Evolutionary conservation across 768 basidiomycete species (phyloP).

Genomic region (Podaxis sp.): DNA sequence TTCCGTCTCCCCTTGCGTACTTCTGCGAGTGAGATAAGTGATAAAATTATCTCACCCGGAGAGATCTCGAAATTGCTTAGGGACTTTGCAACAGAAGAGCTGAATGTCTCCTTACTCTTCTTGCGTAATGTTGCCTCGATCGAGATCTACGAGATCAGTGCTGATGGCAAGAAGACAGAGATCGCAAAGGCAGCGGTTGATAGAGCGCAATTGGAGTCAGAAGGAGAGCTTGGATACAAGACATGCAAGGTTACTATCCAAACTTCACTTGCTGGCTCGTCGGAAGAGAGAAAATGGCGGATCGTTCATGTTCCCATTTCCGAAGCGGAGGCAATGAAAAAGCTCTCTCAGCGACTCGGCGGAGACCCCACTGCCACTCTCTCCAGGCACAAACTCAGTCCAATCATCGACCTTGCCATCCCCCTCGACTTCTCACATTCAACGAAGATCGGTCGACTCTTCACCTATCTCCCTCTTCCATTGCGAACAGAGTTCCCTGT

Average conservation of each 20-base stretch:
- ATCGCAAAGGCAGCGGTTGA: conserved; percentile 3
- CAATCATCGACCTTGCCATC: conserved; percentile 38
- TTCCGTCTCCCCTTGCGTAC: conserved; percentile 48
- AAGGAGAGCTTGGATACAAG: conserved; percentile 11
- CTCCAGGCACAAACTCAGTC: conserved; percentile 41
- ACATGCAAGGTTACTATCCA: conserved; percentile 18
- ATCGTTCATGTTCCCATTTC: conserved; percentile 31
- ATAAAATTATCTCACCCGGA: conserved; percentile 26
- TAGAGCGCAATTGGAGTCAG: background rate
- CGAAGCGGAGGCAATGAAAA: conserved; percentile 23
- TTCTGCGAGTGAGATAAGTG: conserved; percentile 32
- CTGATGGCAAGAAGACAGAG: conserved; percentile 19
- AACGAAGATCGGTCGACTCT: conserved; percentile 37
- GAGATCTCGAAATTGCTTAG: conserved; percentile 38
- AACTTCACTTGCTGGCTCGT: background rate
- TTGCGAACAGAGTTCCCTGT: conserved; percentile 42
- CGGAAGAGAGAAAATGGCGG: conserved; percentile 31
- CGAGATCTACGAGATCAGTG: conserved; percentile 39
- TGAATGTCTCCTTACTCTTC: conserved; percentile 42
- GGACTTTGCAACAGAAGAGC: conserved; percentile 40
- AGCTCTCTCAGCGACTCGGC: conserved; percentile 26
- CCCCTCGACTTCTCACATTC: conserved; percentile 23
- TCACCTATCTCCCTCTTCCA: conserved; percentile 50
- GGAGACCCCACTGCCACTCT: conserved; percentile 25
- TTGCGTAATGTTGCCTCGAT: conserved; percentile 40